These are phyloP conservation scores for Petunia axillaris DNA, from an alignment of 257 asterid species.

Conservation along the genomic window DNA sequence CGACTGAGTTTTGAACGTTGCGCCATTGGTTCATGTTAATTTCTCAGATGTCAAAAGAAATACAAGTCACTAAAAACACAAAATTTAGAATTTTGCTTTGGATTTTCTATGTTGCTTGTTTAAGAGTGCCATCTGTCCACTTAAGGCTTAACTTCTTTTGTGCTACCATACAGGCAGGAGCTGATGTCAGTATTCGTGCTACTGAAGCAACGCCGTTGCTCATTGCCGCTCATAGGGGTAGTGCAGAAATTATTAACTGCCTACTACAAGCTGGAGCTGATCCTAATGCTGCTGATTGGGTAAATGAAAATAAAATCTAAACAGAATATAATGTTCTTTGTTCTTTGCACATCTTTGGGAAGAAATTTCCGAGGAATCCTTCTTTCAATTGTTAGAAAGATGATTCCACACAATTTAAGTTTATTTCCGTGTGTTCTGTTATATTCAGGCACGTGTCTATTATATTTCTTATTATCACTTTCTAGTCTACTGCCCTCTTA, in stretches of 20 bases:
- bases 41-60: not conserved
- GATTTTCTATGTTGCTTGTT: slow-evolving; percentile 7
- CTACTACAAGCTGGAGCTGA: slow-evolving; percentile 90
- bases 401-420: not conserved
- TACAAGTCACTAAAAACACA: not conserved
- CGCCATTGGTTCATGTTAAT: not conserved
- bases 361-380: not conserved
- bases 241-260: slow-evolving; percentile 68
- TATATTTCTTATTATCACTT: slow-evolving; percentile 7
- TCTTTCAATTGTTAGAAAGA: not conserved
- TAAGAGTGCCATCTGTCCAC: not conserved
- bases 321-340: slow-evolving; percentile 4
- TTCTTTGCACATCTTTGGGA: slow-evolving; percentile 12
- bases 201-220: slow-evolving; percentile 96
- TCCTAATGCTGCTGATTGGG: slow-evolving; percentile 84
- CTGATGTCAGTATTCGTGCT: slow-evolving; percentile 69
- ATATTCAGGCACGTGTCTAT: not conserved
- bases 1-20: not conserved
- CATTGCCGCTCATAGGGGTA: slow-evolving; percentile 88
- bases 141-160: slow-evolving; percentile 25
- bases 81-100: not conserved
- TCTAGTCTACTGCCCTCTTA: not conserved
- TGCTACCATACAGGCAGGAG: slow-evolving; percentile 76
- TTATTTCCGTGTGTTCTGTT: not conserved
- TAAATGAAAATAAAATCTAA: slow-evolving; percentile 30